A percentile compares a stretch with the other conserved stretches of the same genome.
Evolutionary conservation across 2,329 filamentous ascomycete species (phyloP).

Genomic region (Colletotrichum filicis): DNA sequence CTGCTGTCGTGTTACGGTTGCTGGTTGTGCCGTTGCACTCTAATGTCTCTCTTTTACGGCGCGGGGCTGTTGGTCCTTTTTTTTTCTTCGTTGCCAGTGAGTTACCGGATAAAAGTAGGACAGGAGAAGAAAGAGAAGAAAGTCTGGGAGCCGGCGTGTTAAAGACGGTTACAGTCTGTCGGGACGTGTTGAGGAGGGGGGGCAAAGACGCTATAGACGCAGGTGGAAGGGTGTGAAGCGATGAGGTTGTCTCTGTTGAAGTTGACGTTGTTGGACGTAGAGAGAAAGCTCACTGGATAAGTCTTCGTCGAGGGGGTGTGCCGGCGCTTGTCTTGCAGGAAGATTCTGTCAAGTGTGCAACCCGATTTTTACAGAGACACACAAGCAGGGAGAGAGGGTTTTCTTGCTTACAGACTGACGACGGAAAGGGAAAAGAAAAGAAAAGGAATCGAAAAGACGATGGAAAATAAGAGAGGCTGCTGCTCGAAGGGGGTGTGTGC

Average conservation of each 20-base stretch:
- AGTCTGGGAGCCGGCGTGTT: conserved; percentile 28
- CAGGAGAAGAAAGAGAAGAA: conserved; percentile 17
- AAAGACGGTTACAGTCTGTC: conserved; percentile 33
- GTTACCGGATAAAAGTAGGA: conserved; percentile 24
- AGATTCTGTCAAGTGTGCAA: conserved; percentile 30
- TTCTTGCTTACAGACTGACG: conserved; percentile 19
- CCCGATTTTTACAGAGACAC: not conserved
- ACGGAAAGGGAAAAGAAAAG: conserved; percentile 35
- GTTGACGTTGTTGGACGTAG: conserved; percentile 28
- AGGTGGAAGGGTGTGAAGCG: conserved; percentile 40
- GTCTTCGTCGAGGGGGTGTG: conserved; percentile 35
- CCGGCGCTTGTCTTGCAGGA: conserved; percentile 51
- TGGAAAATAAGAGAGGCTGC: conserved; percentile 36
- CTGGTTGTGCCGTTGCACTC: conserved; percentile 24
- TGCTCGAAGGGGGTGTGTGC: conserved; percentile 28
- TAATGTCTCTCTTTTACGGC: conserved; percentile 21
- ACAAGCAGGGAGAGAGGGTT: not conserved
- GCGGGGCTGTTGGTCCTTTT: not conserved
- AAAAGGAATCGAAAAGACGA: conserved; percentile 37
- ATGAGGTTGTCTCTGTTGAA: conserved; percentile 27
- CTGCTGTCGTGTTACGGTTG: conserved; percentile 23
- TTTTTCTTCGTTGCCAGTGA: not conserved
- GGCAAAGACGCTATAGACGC: conserved; percentile 41
- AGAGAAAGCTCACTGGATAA: conserved; percentile 34
- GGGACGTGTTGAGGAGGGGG: conserved; percentile 19